Evolutionary conservation across 176 grass and related monocot genomes (phyloP), one percentile per base, ranked within the genome.

Genomic region (bread wheat (Triticum aestivum)): DNA sequence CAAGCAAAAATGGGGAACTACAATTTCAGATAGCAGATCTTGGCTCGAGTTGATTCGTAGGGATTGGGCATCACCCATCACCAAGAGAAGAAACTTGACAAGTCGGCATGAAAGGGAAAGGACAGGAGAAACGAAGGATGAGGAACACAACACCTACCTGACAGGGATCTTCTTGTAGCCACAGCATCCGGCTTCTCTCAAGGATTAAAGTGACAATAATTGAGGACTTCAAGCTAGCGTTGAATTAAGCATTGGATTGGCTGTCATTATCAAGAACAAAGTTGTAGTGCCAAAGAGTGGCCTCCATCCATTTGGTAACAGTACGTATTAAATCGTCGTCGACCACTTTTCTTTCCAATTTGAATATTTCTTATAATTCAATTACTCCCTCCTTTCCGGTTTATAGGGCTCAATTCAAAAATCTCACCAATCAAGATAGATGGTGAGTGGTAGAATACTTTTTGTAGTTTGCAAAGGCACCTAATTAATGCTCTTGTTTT

Each of bases 121-220:
- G 47, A 74, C n/a, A 14, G 11, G 12, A 62, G 11, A 51, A 56
- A 27, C 12, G 32, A 68, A 68, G 63, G 72, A 85, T 85, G 44
- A 68, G 49, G 44, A 85, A 77, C 30, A 69, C 61, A 66, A 10
- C 6, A 38, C 81, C 61, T 61, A 80, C 89, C 74, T 75, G 80
- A 90, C 35, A 86, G 63, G 45, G 78, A 61, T 49, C 64, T 76
- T 72, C 81, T 75, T 76, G 61, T 38, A 83, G 79, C 35, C 7
- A 67, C 34, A 61, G 69, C n/a, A 37, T 65, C 75, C n/a, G 8
- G 51, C 38, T 73, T 84, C 13, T 84, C 69, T 33, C 44, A 30
- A 75, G 33, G 42, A 72, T 26, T 81, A 6, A 80, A 63, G 29
- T 49, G 4, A 32, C 62, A 66, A 84, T 76, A 91, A 81, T 77